These are phyloP conservation scores for Davidsoniella neocaledoniae DNA, from an alignment of 2,329 filamentous ascomycete species.

Conservation along the genomic window DNA sequence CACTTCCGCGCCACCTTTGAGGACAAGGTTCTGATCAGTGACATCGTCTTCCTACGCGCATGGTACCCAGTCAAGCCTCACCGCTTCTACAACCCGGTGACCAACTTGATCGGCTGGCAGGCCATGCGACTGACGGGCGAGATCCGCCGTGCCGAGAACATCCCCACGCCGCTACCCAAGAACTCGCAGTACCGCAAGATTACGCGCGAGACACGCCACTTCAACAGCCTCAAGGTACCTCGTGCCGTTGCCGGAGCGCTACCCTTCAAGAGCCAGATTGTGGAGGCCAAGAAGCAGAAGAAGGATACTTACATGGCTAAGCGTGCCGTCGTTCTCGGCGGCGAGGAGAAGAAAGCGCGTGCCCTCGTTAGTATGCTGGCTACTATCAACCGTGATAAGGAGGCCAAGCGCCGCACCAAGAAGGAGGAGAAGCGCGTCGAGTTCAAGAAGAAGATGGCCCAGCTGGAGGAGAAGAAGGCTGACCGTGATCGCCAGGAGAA, in stretches of 20 bases:
- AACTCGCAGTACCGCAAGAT: conserved; percentile 71
- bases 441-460: conserved; percentile 69
- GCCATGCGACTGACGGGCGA: conserved; percentile 89
- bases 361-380: conserved; percentile 86
- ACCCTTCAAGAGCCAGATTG: conserved; percentile 85
- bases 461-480: conserved; percentile 68
- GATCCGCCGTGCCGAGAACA: conserved; percentile 58
- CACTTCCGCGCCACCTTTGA: conserved; percentile 96
- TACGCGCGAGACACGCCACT: conserved; percentile 51
- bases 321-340: conserved; percentile 70
- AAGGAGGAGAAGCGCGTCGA: conserved; percentile 74
- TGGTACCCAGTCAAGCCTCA: conserved; percentile 96
- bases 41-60: conserved; percentile 88
- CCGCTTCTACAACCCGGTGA: conserved; percentile 92
- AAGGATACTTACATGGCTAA: conserved; percentile 85
- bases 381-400: conserved; percentile 78
- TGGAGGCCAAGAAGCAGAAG: conserved; percentile 61
- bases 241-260: conserved; percentile 65
- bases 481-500: conserved; percentile 80
- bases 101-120: conserved; percentile 83
- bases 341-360: conserved; percentile 78
- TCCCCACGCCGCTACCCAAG: conserved; percentile 62
- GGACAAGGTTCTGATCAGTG: conserved; percentile 92
- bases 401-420: conserved; percentile 63
- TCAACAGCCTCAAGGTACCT: conserved; percentile 65